A percentile compares a stretch with the other conserved stretches of the same genome.
Conservation (phyloP, 108 stramenopile genomes). For the Mediolabrus comicus region DNA sequence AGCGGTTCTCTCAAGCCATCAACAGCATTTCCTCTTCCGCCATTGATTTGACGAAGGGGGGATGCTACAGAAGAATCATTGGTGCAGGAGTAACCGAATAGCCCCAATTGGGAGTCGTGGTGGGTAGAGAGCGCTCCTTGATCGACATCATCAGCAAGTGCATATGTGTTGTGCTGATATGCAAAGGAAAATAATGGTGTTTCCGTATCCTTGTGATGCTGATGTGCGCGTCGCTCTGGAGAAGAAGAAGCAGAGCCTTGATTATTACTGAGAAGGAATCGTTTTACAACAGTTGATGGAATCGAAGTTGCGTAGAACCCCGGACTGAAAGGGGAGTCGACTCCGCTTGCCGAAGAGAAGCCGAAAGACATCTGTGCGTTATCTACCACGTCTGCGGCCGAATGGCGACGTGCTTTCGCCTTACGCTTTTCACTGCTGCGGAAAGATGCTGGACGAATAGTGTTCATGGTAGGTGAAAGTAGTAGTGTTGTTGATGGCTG, state of each 20-base stretch:
- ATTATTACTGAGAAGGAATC: background rate
- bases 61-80: background rate
- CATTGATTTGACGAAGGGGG: background rate
- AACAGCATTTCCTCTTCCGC: background rate
- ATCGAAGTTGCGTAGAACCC: background rate
- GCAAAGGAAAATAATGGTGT: background rate
- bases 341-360: background rate
- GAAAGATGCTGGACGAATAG: background rate
- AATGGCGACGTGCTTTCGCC: background rate
- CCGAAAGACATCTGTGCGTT: background rate
- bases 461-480: background rate
- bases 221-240: too few relatives aligned
- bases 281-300: background rate
- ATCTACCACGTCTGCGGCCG: too few relatives aligned
- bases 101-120: background rate
- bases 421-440: slow-evolving; percentile 1
- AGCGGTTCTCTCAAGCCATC: background rate
- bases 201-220: background rate
- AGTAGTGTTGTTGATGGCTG: too few relatives aligned
- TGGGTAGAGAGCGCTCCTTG: too few relatives aligned
- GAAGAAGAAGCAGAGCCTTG: background rate
- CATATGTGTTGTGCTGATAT: background rate
- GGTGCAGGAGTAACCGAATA: background rate
- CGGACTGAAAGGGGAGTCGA: background rate
- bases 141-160: background rate